These are phyloP conservation scores for Pachysandra terminalis DNA, from an alignment of 164 flowering plant species.

Conservation along the genomic window DNA sequence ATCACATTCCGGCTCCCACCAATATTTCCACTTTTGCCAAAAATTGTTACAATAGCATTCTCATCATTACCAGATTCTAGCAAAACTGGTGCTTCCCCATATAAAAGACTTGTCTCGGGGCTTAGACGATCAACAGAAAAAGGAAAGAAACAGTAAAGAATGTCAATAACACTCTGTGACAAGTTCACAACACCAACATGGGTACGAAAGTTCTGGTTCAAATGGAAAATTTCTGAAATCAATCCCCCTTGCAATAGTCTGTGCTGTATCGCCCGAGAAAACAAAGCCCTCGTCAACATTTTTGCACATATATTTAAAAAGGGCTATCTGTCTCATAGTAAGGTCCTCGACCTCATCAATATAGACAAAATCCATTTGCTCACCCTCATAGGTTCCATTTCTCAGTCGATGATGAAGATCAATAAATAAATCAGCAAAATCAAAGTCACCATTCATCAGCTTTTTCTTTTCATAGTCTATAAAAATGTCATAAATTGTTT, in stretches of 20 bases:
- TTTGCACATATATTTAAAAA: slow-evolving; percentile 58
- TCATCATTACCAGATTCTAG: slow-evolving; percentile 56
- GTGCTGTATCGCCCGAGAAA: slow-evolving; percentile 83
- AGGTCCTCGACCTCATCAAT: slow-evolving; percentile 90
- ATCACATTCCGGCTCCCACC: slow-evolving; percentile 18
- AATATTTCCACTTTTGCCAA: slow-evolving; percentile 39
- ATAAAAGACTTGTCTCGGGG: slow-evolving; percentile 62
- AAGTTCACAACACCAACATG: slow-evolving; percentile 70
- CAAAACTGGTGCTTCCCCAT: slow-evolving; percentile 71
- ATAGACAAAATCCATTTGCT: slow-evolving; percentile 61
- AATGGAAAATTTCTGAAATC: slow-evolving; percentile 54
- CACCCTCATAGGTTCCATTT: slow-evolving; percentile 34
- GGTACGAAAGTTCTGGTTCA: slow-evolving; percentile 72
- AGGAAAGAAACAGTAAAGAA: slow-evolving; percentile 62
- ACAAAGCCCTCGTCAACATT: slow-evolving; percentile 71
- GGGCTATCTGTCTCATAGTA: slow-evolving; percentile 70
- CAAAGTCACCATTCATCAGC: slow-evolving; percentile 51
- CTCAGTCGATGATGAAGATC: slow-evolving; percentile 58
- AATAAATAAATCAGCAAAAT: slow-evolving; percentile 64
- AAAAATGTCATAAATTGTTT: slow-evolving; percentile 52
- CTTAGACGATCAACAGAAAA: slow-evolving; percentile 45
- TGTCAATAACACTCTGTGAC: slow-evolving; percentile 61
- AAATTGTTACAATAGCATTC: slow-evolving; percentile 55
- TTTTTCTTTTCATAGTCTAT: slow-evolving; percentile 62
- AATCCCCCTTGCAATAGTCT: slow-evolving; percentile 67